Base-by-base conservation (phyloP, 768 basidiomycete genomes). In the Suillus subalutaceus region DNA sequence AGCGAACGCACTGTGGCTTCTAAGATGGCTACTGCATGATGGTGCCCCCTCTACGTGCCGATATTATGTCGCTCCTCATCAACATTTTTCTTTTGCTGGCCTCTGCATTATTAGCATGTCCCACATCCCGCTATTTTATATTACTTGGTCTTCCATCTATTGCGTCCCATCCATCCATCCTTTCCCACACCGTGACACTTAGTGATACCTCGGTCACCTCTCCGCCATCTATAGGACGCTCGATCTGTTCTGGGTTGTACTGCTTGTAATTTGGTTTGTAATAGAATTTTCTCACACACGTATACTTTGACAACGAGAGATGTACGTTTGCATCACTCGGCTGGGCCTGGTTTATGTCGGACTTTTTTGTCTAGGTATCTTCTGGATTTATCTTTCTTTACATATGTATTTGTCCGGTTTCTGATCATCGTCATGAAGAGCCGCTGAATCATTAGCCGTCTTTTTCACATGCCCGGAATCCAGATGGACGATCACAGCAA, bases 1-100 rank as follows among this genome's bases (percentile, higher is more conserved):
- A 88, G 89, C 71, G 94, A 96, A 79, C 88, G 91, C 79, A 96
- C 94, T 23, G 90, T 92, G 43, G 89, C 90, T 41, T 82, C 91
- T 74, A 95, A 94, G 89, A 89, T 96, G 85, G 90, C 90, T 65
- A 89, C 87, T 57, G 91, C 91, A 75, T 93, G 72, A 82, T 63
- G 58, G 23, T 41, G 13, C 23, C 63, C 67, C 48, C 67, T 65
- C 32, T 30, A 40, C 23, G 23, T 40, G 38, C 15, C n/a, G 57
- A 40, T 37, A 58, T 38, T 58, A 38, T 59, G 23, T 40, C 38
- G 40, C 3, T 43, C 26, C 59, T 43, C 41, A 60, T 52, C 30
- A 52, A 52, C 52, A 26, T 60, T 60, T 43, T 12, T 60, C 18
- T 30, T 60, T 43, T 43, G 23, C 38, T 59, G 59, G 59, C 40